Evolutionary conservation across 176 grass and related monocot genomes (phyloP), one percentile per base, ranked within the genome.

Genomic region (Juncus effusus): DNA sequence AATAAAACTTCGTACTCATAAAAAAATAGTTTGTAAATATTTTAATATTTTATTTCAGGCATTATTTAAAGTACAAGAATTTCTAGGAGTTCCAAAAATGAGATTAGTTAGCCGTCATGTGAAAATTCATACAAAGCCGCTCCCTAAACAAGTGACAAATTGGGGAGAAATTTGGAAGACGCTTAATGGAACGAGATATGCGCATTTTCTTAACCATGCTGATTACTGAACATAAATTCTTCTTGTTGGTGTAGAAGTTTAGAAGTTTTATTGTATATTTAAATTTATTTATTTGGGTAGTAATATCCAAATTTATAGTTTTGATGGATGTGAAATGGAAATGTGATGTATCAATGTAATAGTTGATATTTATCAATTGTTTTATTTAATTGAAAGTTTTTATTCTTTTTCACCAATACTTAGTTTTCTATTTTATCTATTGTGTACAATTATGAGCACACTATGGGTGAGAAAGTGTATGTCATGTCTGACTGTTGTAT

Each of bases 121-220:
- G 65, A 96, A 91, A 78, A 96, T 96, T 72, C 92, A 96, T 67
- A 96, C 79, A 0, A 76, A 70, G 11, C 79, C 87, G 3, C 81
- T 87, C 57, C 83, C 87, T 6, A 65, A 70, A 36, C 87, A 87
- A 39, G 69, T 96, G 51, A 63, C 56, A 40, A 90, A 90, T 63
- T 96, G 91, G 91, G 61, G 77, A n/a, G 83, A 96, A 65, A 86
- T 96, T 65, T 75, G n/a, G 59, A 79, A 66, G 42, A 90, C 41
- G 13, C 74, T 96, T 61, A 90, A 90, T 3, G 74, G 79, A 42
- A 91, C 87, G 70, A 63, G 78, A 58, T 88, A 77, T 42, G 79
- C 81, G 1, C 84, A 40, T 78, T 96, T 91, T 62, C 84, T 96
- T 60, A 82, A 85, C 36, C 69, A 70, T 66, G 62, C 79, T 56